Percentiles rank a stretch among this genome's conserved stretches.
phyloP scores from a whole-genome alignment of 2,329 filamentous ascomycete genomes.

The Aspergillus floridensis region DNA sequence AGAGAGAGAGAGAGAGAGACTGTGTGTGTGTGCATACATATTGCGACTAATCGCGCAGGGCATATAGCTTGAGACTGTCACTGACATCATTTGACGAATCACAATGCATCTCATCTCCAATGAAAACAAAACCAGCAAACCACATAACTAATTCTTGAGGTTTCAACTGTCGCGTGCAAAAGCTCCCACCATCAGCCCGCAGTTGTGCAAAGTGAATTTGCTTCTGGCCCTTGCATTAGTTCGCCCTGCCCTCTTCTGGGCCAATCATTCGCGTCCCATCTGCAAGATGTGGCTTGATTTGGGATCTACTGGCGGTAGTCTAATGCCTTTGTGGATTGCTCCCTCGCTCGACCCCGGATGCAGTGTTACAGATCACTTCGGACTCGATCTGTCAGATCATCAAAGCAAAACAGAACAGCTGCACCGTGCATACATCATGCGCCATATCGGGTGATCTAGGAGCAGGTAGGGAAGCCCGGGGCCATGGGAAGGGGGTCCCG shows the following conservation, averaged over 20 bases:
- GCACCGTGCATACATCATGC: not conserved
- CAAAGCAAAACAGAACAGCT: not conserved
- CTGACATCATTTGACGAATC: not conserved
- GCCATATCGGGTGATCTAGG: not conserved
- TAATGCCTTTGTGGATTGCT: not conserved
- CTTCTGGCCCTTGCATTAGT: slow-evolving; percentile 8
- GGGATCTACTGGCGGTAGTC: not conserved
- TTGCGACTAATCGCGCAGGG: too few species aligned
- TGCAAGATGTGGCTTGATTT: slow-evolving; percentile 1
- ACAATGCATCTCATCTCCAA: not conserved
- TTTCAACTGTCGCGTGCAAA: not conserved
- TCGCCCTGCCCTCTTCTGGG: not conserved
- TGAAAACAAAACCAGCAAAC: not conserved
- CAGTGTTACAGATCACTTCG: not conserved
- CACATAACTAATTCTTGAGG: not conserved
- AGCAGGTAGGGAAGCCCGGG: too few species aligned
- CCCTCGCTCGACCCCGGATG: not conserved
- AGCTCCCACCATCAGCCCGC: not conserved
- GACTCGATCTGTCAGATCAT: not conserved
- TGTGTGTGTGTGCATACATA: too few species aligned
- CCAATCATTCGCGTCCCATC: not conserved
- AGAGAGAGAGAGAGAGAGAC: not conserved
- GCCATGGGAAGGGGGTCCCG: too few species aligned
- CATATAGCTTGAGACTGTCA: too few species aligned
- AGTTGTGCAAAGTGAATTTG: not conserved